Conservation (phyloP, 768 basidiomycete genomes). For the Cubamyces lactineus region DNA sequence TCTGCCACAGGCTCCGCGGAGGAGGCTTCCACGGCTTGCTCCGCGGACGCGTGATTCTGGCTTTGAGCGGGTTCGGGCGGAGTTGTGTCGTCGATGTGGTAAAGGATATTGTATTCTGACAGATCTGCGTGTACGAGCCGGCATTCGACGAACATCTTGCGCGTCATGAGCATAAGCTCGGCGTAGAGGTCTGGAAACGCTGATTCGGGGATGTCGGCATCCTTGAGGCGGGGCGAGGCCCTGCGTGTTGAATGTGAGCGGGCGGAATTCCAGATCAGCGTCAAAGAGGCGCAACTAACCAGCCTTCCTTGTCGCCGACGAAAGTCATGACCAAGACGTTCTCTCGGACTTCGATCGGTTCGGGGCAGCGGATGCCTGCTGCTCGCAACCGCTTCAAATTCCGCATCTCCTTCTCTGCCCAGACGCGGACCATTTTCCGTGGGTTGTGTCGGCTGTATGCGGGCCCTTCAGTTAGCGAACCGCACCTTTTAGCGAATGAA, state of each 20-base stretch:
- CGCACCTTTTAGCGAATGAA: conserved; percentile 21
- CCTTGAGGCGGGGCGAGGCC: conserved; percentile 93
- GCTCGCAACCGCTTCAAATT: conserved; percentile 83
- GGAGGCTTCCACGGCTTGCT: not conserved
- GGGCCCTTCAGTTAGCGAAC: not conserved
- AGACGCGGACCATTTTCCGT: conserved; percentile 96
- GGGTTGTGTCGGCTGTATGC: conserved; percentile 72
- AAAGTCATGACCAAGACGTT: conserved; percentile 98
- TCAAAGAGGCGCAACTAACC: conserved; percentile 51
- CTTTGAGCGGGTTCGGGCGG: not conserved
- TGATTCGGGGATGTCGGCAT: conserved; percentile 64
- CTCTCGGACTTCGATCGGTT: conserved; percentile 90
- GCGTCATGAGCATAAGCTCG: conserved; percentile 78
- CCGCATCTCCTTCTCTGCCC: conserved; percentile 99
- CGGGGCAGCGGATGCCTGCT: conserved; percentile 87
- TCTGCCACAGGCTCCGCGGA: not conserved
- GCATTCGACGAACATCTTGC: conserved; percentile 88
- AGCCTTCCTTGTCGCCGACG: conserved; percentile 78
- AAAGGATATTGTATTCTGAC: conserved; percentile 97
- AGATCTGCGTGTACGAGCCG: conserved; percentile 97
- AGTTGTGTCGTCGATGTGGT: conserved; percentile 50
- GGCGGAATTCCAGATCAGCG: conserved; percentile 6
- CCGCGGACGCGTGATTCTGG: conserved; percentile 1
- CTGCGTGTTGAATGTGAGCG: conserved; percentile 41
- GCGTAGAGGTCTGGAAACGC: conserved; percentile 66